Percentiles rank a stretch among this genome's conserved stretches.
Evolutionary conservation across 352 stramenopile genomes (phyloP).

Genomic region (Phytopythium delawarense): DNA sequence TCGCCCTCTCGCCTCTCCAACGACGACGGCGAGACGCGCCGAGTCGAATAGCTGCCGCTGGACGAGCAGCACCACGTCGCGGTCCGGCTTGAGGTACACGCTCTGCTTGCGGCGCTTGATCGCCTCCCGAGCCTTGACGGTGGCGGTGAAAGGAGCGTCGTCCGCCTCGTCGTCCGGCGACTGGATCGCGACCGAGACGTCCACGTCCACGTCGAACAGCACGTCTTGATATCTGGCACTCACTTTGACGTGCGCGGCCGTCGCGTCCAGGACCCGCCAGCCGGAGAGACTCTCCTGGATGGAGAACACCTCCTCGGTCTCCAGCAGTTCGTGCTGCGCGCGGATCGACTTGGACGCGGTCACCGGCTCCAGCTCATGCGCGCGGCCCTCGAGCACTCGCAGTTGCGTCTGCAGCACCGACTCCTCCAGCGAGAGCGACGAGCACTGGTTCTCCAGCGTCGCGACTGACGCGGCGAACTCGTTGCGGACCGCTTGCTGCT

Average conservation of each 20-base stretch:
- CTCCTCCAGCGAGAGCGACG: constrained; percentile 58
- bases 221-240: constrained; percentile 47
- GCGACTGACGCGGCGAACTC: constrained; percentile 60
- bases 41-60: constrained; percentile 52
- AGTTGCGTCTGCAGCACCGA: constrained; percentile 60
- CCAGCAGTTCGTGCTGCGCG: constrained; percentile 38
- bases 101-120: constrained; percentile 29
- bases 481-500: constrained; percentile 60
- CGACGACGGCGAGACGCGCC: constrained; percentile 21
- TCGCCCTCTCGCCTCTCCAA: constrained; percentile 6
- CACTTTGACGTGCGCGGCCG: constrained; percentile 35
- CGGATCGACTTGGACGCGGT: constrained; percentile 20
- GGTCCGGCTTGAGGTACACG: constrained; percentile 32
- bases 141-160: not conserved
- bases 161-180: constrained; percentile 8
- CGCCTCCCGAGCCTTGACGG: constrained; percentile 20
- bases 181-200: constrained; percentile 28
- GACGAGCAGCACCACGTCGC: constrained; percentile 40
- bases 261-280: constrained; percentile 47
- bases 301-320: constrained; percentile 41
- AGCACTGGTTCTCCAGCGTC: constrained; percentile 51
- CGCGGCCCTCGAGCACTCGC: constrained; percentile 46
- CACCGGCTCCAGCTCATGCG: constrained; percentile 40
- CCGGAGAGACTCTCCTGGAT: constrained; percentile 50
- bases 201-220: constrained; percentile 38